Evolutionary conservation across 306 rosid genomes (phyloP).

Genomic region (Dalbergia oliveri): DNA sequence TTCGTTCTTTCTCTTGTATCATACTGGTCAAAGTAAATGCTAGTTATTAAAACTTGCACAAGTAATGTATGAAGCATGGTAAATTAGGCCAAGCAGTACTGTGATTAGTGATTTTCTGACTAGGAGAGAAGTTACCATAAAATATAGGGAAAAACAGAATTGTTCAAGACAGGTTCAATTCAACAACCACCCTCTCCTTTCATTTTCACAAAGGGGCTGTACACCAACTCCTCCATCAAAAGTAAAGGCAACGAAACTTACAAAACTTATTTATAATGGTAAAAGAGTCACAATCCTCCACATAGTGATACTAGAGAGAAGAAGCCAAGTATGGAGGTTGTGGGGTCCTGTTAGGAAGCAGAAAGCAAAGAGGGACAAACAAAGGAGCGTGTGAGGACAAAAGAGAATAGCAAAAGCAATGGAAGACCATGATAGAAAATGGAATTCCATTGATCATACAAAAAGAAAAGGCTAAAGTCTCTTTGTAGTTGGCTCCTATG

Average conservation of each 20-base stretch:
- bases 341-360: conserved; percentile 58
- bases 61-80: background rate
- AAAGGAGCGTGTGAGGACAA: conserved; percentile 65
- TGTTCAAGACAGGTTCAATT: conserved; percentile 48
- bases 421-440: conserved; percentile 13
- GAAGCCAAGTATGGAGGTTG: conserved; percentile 39
- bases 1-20: background rate
- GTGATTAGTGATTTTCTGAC: background rate
- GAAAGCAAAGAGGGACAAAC: conserved; percentile 41
- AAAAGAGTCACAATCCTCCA: conserved; percentile 44
- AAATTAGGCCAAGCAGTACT: conserved; percentile 12
- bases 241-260: conserved; percentile 81
- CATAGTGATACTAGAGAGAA: background rate
- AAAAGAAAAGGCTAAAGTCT: conserved; percentile 38
- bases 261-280: background rate
- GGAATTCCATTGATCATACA: conserved; percentile 11
- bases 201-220: conserved; percentile 63
- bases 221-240: conserved; percentile 78
- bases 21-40: conserved; percentile 20
- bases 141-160: conserved; percentile 25
- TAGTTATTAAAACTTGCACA: background rate
- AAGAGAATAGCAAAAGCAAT: conserved; percentile 47
- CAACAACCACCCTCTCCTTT: conserved; percentile 67
- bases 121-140: background rate
- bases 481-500: conserved; percentile 65